Percentiles rank a stretch among this genome's conserved stretches.
phyloP scores from a whole-genome alignment of 768 basidiomycete genomes.

The Lactifluus hygrophoroides region DNA sequence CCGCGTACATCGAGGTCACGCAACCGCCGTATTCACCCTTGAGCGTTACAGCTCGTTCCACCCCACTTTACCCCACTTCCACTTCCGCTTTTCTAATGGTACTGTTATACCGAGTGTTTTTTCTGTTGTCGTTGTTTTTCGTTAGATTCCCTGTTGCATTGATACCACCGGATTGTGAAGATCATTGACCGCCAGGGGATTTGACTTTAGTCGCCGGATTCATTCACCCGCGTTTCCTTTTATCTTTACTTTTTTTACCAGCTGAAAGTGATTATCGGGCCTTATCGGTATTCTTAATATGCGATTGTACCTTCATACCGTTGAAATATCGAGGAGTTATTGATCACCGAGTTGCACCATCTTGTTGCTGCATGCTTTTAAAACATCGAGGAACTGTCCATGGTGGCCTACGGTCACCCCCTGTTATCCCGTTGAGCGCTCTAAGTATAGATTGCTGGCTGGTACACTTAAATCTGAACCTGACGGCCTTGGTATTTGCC shows the following conservation, averaged over 20 bases:
- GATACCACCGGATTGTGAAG: constrained; percentile 3
- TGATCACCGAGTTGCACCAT: too few species aligned
- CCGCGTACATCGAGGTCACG: constrained; percentile 50
- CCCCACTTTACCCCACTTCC: not conserved
- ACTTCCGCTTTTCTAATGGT: not conserved
- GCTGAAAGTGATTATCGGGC: not conserved
- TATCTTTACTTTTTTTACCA: too few species aligned
- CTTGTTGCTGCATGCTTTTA: too few species aligned
- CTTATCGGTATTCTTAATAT: constrained; percentile 10
- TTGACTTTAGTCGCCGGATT: not conserved
- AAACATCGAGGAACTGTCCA: too few species aligned
- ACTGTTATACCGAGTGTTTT: not conserved
- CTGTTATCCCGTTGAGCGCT: too few species aligned
- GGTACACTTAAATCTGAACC: too few species aligned
- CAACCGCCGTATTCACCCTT: constrained; percentile 32
- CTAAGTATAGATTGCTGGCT: too few species aligned
- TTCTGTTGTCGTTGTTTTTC: not conserved
- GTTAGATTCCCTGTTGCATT: constrained; percentile 2
- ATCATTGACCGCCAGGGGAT: constrained; percentile 3
- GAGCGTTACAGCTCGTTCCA: not conserved
- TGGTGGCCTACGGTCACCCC: too few species aligned
- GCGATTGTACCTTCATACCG: constrained; percentile 8
- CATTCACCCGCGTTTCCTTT: not conserved
- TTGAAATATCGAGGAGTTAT: too few species aligned
- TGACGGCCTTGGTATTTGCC: too few species aligned